Percentiles rank a stretch among this genome's conserved stretches.
phyloP scores from a whole-genome alignment of 2,329 filamentous ascomycete genomes.

The Sarocladiaceae sp. region DNA sequence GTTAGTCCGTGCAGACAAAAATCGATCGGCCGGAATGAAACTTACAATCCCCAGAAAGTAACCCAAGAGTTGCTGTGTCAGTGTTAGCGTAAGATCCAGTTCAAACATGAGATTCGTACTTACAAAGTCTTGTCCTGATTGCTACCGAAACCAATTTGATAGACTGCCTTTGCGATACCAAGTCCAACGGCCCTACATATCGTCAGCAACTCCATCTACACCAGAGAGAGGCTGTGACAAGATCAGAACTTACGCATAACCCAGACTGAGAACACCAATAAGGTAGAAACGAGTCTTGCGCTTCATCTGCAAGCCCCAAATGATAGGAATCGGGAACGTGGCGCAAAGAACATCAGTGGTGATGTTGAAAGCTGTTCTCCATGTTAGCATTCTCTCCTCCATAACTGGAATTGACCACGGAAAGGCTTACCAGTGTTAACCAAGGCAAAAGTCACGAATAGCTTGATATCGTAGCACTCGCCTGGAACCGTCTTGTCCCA shows the following conservation, averaged over 20 bases:
- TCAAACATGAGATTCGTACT: background rate
- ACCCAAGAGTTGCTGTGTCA: slow-evolving; percentile 19
- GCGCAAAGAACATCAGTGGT: slow-evolving; percentile 36
- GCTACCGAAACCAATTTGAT: slow-evolving; percentile 28
- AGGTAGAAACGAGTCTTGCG: slow-evolving; percentile 31
- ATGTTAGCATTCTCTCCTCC: background rate
- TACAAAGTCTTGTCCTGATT: slow-evolving; percentile 27
- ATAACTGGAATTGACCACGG: no score
- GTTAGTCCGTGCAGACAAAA: slow-evolving; percentile 14
- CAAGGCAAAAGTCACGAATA: slow-evolving; percentile 10
- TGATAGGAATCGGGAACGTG: slow-evolving; percentile 34
- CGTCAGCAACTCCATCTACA: background rate
- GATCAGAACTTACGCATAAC: slow-evolving; percentile 27
- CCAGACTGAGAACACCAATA: slow-evolving; percentile 34
- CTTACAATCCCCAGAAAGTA: slow-evolving; percentile 30
- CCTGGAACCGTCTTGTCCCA: slow-evolving; percentile 9
- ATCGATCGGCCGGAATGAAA: slow-evolving; percentile 1
- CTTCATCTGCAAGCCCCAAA: slow-evolving; percentile 34
- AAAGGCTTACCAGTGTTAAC: slow-evolving; percentile 9
- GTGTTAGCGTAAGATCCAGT: background rate
- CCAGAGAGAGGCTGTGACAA: background rate
- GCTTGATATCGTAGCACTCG: slow-evolving; percentile 8
- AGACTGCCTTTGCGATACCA: slow-evolving; percentile 34
- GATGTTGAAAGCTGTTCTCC: slow-evolving; percentile 29
- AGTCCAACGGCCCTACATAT: slow-evolving; percentile 31